These are phyloP conservation scores for Calonectria hawksworthii DNA, from an alignment of 2,329 filamentous ascomycete genomes.

Conservation along the genomic window DNA sequence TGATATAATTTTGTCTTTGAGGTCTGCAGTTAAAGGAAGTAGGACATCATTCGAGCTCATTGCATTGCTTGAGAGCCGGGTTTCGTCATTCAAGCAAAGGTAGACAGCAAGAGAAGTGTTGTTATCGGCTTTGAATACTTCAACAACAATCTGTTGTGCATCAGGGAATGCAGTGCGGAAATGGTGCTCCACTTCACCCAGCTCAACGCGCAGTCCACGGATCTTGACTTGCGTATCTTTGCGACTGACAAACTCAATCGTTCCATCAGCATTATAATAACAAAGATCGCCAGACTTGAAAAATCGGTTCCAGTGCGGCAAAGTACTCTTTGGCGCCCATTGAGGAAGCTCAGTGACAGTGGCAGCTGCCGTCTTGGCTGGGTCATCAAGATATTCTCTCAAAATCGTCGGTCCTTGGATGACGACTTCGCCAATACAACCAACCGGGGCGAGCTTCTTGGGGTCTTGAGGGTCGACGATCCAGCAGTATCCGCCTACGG, in stretches of 20 bases:
- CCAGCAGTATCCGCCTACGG: constrained; percentile 29
- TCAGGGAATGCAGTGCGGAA: not conserved
- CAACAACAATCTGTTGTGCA: not conserved
- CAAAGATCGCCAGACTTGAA: no score
- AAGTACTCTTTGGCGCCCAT: constrained; percentile 33
- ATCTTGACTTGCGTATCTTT: constrained; percentile 70
- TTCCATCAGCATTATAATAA: constrained; percentile 50
- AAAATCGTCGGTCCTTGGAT: constrained; percentile 41
- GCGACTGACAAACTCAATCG: constrained; percentile 59
- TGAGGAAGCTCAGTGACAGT: constrained; percentile 47
- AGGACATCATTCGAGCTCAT: not conserved
- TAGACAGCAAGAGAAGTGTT: constrained; percentile 19
- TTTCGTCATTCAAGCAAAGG: not conserved
- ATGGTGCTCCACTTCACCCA: constrained; percentile 34
- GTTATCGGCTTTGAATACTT: constrained; percentile 4
- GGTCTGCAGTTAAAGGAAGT: not conserved
- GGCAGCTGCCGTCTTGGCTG: constrained; percentile 39
- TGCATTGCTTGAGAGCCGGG: not conserved
- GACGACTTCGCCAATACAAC: constrained; percentile 35
- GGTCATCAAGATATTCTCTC: constrained; percentile 39
- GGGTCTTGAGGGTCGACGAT: constrained; percentile 37
- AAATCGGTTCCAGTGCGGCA: no score
- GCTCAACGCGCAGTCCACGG: constrained; percentile 59
- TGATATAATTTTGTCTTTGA: not conserved
- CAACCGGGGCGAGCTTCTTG: constrained; percentile 29